Evolutionary conservation across 805 yeast genomes (phyloP).

Genomic region (Spathaspora hagerdaliae): DNA sequence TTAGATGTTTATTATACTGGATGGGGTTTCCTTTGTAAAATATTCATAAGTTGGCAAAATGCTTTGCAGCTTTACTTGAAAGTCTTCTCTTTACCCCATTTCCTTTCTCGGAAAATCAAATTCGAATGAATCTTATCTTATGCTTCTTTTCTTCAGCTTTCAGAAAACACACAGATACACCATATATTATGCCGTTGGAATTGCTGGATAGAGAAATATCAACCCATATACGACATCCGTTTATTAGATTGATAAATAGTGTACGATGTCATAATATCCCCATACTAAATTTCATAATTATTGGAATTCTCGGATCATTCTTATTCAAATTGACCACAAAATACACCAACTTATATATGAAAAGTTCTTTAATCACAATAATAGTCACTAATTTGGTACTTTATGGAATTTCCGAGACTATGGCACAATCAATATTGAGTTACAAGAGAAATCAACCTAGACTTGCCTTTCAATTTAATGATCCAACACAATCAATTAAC

Average conservation of each 20-base stretch:
- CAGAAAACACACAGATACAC: no score
- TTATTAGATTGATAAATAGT: conserved; percentile 25
- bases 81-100: no score
- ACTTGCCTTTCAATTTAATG: conserved; percentile 17
- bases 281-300: conserved; percentile 49
- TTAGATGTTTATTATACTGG: no score
- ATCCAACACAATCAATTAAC: conserved; percentile 2
- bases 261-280: conserved; percentile 49
- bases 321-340: conserved; percentile 51
- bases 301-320: conserved; percentile 45
- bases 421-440: conserved; percentile 69
- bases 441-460: conserved; percentile 19
- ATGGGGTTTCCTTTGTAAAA: no score
- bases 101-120: no score
- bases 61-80: no score
- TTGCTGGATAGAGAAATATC: conserved; percentile 11
- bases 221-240: conserved; percentile 3
- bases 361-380: conserved; percentile 69
- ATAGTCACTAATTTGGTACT: conserved; percentile 75
- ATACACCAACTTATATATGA: conserved; percentile 59
- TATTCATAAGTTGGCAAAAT: no score
- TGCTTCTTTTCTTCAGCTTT: no score
- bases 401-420: conserved; percentile 85
- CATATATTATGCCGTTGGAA: conserved; percentile 17
- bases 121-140: no score